Percentiles rank a stretch among this genome's conserved stretches.
Conservation (phyloP, 805 yeast genomes). For the Ogataea dorogensis region DNA sequence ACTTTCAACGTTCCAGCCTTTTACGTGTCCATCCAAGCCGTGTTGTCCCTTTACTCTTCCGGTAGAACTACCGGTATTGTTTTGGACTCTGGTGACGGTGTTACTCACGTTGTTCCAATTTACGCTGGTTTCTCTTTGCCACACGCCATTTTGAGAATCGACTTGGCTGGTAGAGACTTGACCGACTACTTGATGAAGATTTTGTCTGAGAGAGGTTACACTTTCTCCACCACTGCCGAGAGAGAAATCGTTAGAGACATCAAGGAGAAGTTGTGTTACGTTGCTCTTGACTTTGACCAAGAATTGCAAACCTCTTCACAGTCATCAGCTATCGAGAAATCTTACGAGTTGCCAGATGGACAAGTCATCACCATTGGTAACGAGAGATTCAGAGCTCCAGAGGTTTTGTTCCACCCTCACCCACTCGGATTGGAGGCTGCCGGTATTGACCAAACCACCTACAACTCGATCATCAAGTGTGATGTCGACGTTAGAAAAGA, state of each 20-base stretch:
- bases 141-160: slow-evolving; percentile 97
- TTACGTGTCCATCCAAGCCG: slow-evolving; percentile 73
- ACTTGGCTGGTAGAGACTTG: slow-evolving; percentile 99
- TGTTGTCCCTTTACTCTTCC: slow-evolving; percentile 77
- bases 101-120: slow-evolving; percentile 88
- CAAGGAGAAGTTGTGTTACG: slow-evolving; percentile 98
- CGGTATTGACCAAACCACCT: slow-evolving; percentile 98
- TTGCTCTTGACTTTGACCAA: slow-evolving; percentile 98
- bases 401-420: slow-evolving; percentile 98
- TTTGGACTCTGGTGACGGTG: slow-evolving; percentile 92
- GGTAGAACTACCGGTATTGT: slow-evolving; percentile 92
- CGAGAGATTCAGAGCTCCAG: slow-evolving; percentile 99
- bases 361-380: slow-evolving; percentile 99
- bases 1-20: slow-evolving; percentile 83
- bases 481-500: slow-evolving; percentile 99
- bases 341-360: slow-evolving; percentile 99
- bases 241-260: slow-evolving; percentile 94
- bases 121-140: slow-evolving; percentile 99
- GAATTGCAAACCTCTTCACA: slow-evolving; percentile 99
- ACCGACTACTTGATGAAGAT: slow-evolving; percentile 99
- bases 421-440: slow-evolving; percentile 88
- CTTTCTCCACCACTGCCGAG: slow-evolving; percentile 98
- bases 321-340: slow-evolving; percentile 96
- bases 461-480: slow-evolving; percentile 95
- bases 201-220: slow-evolving; percentile 97